These are phyloP conservation scores for Penicillium italicum DNA, from an alignment of 2,329 filamentous ascomycete species.

Conservation along the genomic window DNA sequence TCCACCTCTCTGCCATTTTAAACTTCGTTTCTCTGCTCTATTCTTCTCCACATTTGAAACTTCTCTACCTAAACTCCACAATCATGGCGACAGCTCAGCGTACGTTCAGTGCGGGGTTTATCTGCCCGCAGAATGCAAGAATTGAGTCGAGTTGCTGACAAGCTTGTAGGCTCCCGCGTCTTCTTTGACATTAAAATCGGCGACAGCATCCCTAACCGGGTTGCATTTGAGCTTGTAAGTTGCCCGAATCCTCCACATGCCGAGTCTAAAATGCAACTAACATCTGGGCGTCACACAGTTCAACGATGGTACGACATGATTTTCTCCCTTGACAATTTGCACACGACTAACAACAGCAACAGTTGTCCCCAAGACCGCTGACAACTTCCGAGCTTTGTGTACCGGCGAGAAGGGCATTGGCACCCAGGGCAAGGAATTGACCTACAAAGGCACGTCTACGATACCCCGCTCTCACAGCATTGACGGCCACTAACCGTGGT, in stretches of 20 bases:
- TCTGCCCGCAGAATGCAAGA: constrained; percentile 13
- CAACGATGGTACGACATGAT: constrained; percentile 43
- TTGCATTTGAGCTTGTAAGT: constrained; percentile 79
- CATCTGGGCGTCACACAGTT: constrained; percentile 37
- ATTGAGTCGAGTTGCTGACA: constrained; percentile 8
- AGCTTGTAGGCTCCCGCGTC: constrained; percentile 58
- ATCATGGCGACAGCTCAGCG: constrained; percentile 36
- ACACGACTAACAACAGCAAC: not conserved
- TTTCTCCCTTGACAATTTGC: not conserved
- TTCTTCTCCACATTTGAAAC: constrained; percentile 5
- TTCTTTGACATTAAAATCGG: constrained; percentile 92
- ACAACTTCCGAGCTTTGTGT: constrained; percentile 93
- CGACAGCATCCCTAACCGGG: constrained; percentile 66
- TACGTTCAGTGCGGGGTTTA: constrained; percentile 32
- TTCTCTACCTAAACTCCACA: constrained; percentile 5
- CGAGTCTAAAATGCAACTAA: constrained; percentile 16
- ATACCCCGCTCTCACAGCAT: not conserved
- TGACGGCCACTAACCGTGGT: not conserved
- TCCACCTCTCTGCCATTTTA: constrained; percentile 6
- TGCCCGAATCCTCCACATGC: not conserved
- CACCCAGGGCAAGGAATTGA: constrained; percentile 76
- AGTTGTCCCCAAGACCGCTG: constrained; percentile 89
- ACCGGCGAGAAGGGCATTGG: constrained; percentile 89
- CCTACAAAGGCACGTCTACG: constrained; percentile 67
- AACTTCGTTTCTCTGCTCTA: constrained; percentile 5